Conservation (phyloP, 2,329 filamentous ascomycete species). For the Aspergillus sclerotialis region DNA sequence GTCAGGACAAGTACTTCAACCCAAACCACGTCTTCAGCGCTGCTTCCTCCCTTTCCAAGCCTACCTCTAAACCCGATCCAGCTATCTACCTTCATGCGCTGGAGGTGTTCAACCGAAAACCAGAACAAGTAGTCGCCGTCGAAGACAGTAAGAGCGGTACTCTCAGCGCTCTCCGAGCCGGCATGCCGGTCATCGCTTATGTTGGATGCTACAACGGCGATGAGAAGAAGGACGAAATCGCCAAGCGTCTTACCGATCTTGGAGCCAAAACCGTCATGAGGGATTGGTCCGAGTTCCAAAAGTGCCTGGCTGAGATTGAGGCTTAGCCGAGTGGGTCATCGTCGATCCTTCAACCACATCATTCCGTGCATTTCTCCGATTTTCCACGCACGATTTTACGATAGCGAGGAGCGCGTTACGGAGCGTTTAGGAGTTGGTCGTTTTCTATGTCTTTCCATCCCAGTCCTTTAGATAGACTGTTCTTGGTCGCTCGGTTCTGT, state of each 20-base stretch:
- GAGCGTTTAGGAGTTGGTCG: constrained; percentile 8
- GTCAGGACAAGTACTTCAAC: constrained; percentile 74
- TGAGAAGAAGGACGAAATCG: constrained; percentile 59
- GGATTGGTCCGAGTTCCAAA: constrained; percentile 41
- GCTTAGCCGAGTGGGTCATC: constrained; percentile 10
- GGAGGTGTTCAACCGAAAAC: constrained; percentile 62
- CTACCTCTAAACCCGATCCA: constrained; percentile 87
- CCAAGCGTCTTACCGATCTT: constrained; percentile 51
- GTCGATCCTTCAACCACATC: constrained; percentile 11
- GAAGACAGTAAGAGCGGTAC: constrained; percentile 87
- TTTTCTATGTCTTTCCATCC: too few species aligned
- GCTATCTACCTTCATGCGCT: constrained; percentile 78
- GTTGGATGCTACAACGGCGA: constrained; percentile 65
- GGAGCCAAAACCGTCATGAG: constrained; percentile 57
- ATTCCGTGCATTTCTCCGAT: constrained; percentile 5
- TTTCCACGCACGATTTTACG: constrained; percentile 22
- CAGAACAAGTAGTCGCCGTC: constrained; percentile 68
- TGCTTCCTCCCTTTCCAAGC: constrained; percentile 66
- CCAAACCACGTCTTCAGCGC: constrained; percentile 71
- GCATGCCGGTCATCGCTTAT: constrained; percentile 76
- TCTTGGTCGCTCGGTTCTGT: too few species aligned
- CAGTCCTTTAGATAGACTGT: too few species aligned
- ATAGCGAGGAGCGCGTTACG: constrained; percentile 24
- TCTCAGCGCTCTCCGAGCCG: constrained; percentile 66
- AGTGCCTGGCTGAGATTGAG: constrained; percentile 39